These are phyloP conservation scores for Fistulifera pelliculosa DNA, from an alignment of 108 stramenopile genomes.

Conservation along the genomic window DNA sequence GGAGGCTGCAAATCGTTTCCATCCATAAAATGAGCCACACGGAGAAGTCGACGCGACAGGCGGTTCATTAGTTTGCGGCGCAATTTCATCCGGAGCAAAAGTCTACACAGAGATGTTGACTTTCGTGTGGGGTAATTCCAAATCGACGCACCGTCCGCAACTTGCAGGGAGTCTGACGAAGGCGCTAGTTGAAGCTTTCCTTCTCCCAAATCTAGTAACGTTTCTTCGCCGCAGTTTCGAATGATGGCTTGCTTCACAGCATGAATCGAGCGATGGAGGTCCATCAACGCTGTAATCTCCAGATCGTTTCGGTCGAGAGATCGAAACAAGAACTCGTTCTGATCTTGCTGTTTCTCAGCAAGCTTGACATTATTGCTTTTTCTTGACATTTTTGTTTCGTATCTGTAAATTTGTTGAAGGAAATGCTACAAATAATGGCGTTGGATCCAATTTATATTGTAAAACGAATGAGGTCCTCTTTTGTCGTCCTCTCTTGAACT, in stretches of 20 bases:
- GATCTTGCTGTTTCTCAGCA: not conserved
- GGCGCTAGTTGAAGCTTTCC: slow-evolving; percentile 12
- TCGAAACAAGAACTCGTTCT: slow-evolving; percentile 25
- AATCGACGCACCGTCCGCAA: no score
- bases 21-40: slow-evolving; percentile 64
- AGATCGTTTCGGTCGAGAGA: slow-evolving; percentile 40
- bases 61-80: slow-evolving; percentile 63
- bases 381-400: no score
- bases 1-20: slow-evolving; percentile 26
- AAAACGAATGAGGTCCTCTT: no score
- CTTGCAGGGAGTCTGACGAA: not conserved
- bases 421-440: no score
- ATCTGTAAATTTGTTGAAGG: no score
- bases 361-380: no score
- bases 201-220: slow-evolving; percentile 34
- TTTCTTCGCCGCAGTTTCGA: slow-evolving; percentile 22
- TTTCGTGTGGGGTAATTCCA: no score
- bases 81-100: slow-evolving; percentile 62
- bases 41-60: slow-evolving; percentile 51
- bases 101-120: slow-evolving; percentile 29
- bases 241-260: slow-evolving; percentile 17
- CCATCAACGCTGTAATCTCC: slow-evolving; percentile 29
- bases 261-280: slow-evolving; percentile 28
- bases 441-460: no score
- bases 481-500: no score